Evolutionary conservation across 352 stramenopile species (phyloP), one percentile per base, ranked within the genome.

Genomic region (Globisporangium viniferum): DNA sequence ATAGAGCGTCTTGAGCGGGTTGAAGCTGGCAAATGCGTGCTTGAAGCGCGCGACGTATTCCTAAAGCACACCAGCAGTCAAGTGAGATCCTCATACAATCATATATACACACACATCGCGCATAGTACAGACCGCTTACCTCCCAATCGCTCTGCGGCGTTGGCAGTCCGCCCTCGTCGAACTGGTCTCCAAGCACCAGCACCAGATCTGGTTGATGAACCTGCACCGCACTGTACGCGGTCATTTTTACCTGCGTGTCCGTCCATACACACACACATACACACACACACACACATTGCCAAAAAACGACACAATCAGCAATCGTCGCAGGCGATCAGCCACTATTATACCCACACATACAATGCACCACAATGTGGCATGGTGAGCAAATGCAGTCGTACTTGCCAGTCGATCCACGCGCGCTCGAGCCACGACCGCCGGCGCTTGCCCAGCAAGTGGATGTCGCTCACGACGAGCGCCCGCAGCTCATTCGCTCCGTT

Each of bases 331-430:
- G 18, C 5, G 15, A 22, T 49, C 41, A 49, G 15, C 39, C 39
- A 20, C 22, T 8, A n/a, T 29, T 8, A n/a, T 29, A 55, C 20
- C 48, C 20, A 55, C 48, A 29, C 3, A 33, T 33, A 33, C 5
- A 3, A 33, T 33, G 31, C 31, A 33, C 31, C 31, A 33, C 3
- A 33, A 33, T 33, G 31, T 33, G 5, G 31, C 31, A 33, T 33
- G 4, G 31, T 33, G 31, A 33, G 31, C 31, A 5, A 33, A 33
- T 33, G 31, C 39, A 48, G 12, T 48, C 49, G 29, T 27, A 81
- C 76, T 55, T 94, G 87, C 83, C 77, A 91, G 67, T 94, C 87
- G 53, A 89, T 81, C 87, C 87, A 94, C 5, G 78, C 39, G 33
- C 83, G 81, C 68, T 92, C 82, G 29, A 88, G 68, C 62, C 68